Evolutionary conservation across 139 green algal species (phyloP).

Genomic region (Closterium sp.): DNA sequence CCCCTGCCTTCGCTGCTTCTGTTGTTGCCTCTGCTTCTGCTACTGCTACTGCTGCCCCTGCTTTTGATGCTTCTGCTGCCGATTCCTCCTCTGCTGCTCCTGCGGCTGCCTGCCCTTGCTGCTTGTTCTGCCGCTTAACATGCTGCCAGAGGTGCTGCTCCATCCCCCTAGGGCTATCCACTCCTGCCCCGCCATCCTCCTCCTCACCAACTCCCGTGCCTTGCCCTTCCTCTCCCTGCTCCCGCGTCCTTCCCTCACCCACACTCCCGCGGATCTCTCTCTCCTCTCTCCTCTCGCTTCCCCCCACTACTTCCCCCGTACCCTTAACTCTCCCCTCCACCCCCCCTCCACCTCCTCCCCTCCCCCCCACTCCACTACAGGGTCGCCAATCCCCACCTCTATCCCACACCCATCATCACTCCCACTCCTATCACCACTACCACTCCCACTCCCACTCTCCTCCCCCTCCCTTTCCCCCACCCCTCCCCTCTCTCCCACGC

Average conservation of each 20-base stretch:
- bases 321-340: not conserved
- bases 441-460: not conserved
- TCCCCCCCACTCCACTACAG: not conserved
- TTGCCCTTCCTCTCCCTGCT: not conserved
- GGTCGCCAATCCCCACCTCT: not conserved
- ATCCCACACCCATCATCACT: too few species aligned
- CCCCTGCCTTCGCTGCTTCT: not conserved
- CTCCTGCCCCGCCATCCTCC: too few species aligned
- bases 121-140: not conserved
- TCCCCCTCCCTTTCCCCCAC: not conserved
- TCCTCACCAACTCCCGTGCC: too few species aligned
- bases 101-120: not conserved
- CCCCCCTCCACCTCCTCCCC: not conserved
- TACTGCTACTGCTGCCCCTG: not conserved
- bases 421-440: not conserved
- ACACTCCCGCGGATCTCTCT: not conserved
- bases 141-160: too few species aligned
- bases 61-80: not conserved
- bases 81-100: not conserved
- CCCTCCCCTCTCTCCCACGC: not conserved
- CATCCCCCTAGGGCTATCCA: too few species aligned
- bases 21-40: not conserved
- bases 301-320: not conserved
- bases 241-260: not conserved
- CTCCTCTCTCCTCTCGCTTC: not conserved